Evolutionary conservation across 2,329 filamentous ascomycete species (phyloP).

Genomic region (Coniochaeta prunicola): DNA sequence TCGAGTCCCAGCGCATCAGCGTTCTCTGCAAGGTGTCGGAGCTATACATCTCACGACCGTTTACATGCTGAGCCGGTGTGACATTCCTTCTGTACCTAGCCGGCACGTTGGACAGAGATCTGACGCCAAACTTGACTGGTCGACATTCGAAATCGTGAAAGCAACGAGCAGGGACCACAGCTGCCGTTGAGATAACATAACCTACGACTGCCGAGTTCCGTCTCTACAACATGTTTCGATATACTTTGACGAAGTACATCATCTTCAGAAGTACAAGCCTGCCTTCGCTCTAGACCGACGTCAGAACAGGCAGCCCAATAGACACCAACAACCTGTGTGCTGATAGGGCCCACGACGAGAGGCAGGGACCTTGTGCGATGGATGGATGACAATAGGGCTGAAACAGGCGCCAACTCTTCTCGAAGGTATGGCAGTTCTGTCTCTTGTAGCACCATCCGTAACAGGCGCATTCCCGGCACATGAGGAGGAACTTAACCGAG

Average conservation of each 20-base stretch:
- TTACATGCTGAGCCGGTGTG: too few species aligned
- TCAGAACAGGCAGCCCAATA: not conserved
- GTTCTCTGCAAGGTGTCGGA: too few species aligned
- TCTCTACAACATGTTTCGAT: not conserved
- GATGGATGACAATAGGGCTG: not conserved
- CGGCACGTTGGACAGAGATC: too few species aligned
- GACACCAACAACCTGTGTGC: not conserved
- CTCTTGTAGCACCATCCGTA: not conserved
- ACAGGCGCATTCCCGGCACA: not conserved
- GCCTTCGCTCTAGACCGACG: not conserved
- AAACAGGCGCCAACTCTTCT: not conserved
- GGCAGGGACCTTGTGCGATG: not conserved
- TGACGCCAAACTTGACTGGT: too few species aligned
- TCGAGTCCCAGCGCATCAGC: too few species aligned
- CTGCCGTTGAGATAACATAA: not conserved
- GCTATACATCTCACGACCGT: too few species aligned
- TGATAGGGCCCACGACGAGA: not conserved
- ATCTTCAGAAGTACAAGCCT: not conserved
- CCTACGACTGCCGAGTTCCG: not conserved
- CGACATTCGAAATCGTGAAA: too few species aligned
- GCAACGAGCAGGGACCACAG: not conserved
- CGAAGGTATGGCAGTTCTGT: not conserved
- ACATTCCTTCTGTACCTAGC: too few species aligned
- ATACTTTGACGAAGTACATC: not conserved
- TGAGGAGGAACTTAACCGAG: not conserved